Base-by-base conservation (phyloP, 208 protist species). In the Endotrypanum monterogeii region DNA sequence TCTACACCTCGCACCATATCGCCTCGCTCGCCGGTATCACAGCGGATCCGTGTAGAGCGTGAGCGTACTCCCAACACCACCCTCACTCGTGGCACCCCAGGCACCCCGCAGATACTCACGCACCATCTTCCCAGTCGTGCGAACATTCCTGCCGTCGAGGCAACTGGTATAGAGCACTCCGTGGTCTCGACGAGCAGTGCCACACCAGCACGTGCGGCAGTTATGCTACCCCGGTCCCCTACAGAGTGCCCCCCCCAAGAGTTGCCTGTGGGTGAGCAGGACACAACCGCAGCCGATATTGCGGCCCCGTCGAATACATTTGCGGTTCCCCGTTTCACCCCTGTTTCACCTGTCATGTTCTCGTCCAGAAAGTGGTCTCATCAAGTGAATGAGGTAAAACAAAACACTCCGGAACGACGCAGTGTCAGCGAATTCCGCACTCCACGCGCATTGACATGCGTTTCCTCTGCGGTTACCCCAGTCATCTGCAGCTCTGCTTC, bases 381-480 rank as follows among this genome's bases (percentile, higher is more conserved):
- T 25, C 39, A 16, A 1, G 35, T 6, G 23, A 20, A 11, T 39
- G 75, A 66, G 35, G 60, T 44, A 39, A 51, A 48, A 48, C 57
- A 71, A 18, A 39, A 3, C 37, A 84, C 80, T 6, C 80, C 80
- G 14, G 60, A 32, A 25, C 80, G 72, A 9, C 67, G 35, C 25
- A 71, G 62, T 6, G 72, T 60, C 23, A 76, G 76, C 0, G 83
- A 85, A 57, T 88, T 88, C 41, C 74, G 67, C 52, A 88, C 83
- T 4, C 83, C 83, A 4, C 77, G 62, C 2, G 78, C 80, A 11
- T 77, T 82, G 16, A 63, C 57, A 12, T 71, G 74, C 39, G 39
- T 56, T 30, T 83, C 78, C 16, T 48, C 28, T 50, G 44, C 70
- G 1, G 68, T 71, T 20, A 76, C 76, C 3, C 70, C 76, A 12